Base-by-base conservation (phyloP, 257 asterid species). In the Solanum corneliomulleri region DNA sequence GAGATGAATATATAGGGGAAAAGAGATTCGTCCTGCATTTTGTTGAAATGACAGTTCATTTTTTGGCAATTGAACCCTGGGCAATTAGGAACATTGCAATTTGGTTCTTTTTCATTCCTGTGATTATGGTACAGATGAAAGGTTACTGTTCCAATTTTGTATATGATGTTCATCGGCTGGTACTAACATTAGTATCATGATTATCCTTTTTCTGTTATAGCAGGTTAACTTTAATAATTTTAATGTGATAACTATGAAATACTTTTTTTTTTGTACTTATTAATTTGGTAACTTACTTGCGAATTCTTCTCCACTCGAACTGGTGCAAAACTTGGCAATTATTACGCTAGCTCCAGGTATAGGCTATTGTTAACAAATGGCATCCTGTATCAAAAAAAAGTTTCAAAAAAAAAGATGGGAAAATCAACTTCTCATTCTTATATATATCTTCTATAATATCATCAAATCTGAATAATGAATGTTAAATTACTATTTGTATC, bases 281-380 rank as follows among this genome's bases (percentile, higher is more conserved):
- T 18, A 56, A 18, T 7, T 13, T 11, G 25, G 80, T 10, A 27
- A 89, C 90, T 90, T 91, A 95, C 99, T 91, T 93, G 82, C 85
- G 95, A 21, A 97, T 90, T 91, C 81, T 86, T 88, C 85, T 90
- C 99, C 99, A 97, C 87, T 95, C 98, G 1, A 80, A 84, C 49
- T 87, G 96, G 86, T 97, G 97, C 64, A 93, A 45, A 85, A 90
- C 91, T 72, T 97, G 99, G 33, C 97, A 95, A 58, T 89, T 90
- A 75, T 93, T 33, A 31, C 35, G 37, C 37, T 35, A 35, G 37
- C 37, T 35, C 39, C 39, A 35, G 39, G 39, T 35, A 35, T 35
- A 35, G 39, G 39, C 39, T 35, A 35, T 35, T 35, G 39, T 35
- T 35, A 35, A 35, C 39, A 35, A 35, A 35, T 35, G 39, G 39